These are phyloP conservation scores for Neofusicoccum parvum DNA, from an alignment of 2,329 filamentous ascomycete genomes.

Conservation along the genomic window DNA sequence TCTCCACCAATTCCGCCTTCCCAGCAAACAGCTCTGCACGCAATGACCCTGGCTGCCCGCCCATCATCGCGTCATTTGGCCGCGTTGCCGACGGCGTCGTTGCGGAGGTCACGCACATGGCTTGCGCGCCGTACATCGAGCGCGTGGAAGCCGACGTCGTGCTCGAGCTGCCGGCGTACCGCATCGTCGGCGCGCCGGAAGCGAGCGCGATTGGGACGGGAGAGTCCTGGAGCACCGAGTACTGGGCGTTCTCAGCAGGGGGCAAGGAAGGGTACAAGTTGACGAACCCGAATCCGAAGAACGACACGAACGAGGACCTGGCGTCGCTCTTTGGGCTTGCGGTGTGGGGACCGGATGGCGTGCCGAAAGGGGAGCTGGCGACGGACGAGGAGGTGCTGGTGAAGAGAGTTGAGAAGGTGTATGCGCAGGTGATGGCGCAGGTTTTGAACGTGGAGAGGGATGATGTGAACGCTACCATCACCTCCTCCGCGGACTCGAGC, in stretches of 20 bases:
- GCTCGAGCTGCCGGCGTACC: background rate
- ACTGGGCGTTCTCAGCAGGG: background rate
- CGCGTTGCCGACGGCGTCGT: background rate
- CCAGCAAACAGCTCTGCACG: background rate
- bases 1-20: no score
- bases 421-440: background rate
- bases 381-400: background rate
- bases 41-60: background rate
- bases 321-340: background rate
- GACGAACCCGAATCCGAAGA: background rate
- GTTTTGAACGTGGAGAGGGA: background rate
- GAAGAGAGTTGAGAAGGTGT: background rate
- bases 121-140: slow-evolving; percentile 1
- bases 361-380: background rate
- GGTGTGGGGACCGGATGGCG: background rate
- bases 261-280: background rate
- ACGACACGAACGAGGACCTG: background rate
- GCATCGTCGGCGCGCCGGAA: background rate
- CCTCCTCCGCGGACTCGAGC: background rate
- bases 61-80: background rate
- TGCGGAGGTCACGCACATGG: background rate
- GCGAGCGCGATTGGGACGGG: background rate
- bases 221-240: background rate
- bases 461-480: background rate
- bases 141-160: background rate